phyloP scores from a whole-genome alignment of 805 yeast species.

The Diddensiella santjacobensis region DNA sequence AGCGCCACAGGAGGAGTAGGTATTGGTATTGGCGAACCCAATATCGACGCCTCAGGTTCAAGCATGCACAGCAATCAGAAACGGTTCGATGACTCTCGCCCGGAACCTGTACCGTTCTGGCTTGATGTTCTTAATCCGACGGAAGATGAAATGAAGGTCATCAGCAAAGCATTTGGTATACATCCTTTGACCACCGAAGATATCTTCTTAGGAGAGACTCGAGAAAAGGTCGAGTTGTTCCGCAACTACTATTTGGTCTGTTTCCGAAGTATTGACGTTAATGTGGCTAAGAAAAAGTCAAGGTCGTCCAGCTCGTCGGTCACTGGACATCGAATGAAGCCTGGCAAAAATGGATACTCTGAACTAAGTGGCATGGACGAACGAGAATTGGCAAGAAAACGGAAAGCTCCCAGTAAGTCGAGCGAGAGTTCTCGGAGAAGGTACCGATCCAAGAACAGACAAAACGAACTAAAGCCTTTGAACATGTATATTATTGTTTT shows the following conservation, averaged over 20 bases:
- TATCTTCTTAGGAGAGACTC: conserved; percentile 84
- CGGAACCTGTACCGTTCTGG: conserved; percentile 62
- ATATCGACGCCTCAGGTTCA: conserved; percentile 1
- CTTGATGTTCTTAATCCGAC: conserved; percentile 88
- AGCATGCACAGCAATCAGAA: background rate
- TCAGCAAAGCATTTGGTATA: conserved; percentile 86
- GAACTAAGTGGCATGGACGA: background rate
- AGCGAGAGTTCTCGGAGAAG: conserved; percentile 4
- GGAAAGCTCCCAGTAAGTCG: background rate
- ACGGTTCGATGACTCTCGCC: conserved; percentile 1
- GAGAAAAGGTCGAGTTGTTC: conserved; percentile 93
- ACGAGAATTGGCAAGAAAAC: background rate
- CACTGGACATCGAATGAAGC: background rate
- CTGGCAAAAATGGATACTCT: conserved; percentile 5
- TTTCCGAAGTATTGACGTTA: conserved; percentile 79
- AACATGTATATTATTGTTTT: conserved; percentile 92
- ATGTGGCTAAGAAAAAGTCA: conserved; percentile 6
- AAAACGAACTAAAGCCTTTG: conserved; percentile 60
- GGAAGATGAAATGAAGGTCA: conserved; percentile 92
- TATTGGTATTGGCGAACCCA: conserved; percentile 1
- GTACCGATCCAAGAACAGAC: conserved; percentile 12
- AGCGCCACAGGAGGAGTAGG: background rate
- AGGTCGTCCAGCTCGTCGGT: background rate
- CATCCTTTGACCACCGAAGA: conserved; percentile 97
- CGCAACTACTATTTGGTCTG: conserved; percentile 88